Evolutionary conservation across 768 basidiomycete genomes (phyloP).

Genomic region (Leccinum incarnatum): DNA sequence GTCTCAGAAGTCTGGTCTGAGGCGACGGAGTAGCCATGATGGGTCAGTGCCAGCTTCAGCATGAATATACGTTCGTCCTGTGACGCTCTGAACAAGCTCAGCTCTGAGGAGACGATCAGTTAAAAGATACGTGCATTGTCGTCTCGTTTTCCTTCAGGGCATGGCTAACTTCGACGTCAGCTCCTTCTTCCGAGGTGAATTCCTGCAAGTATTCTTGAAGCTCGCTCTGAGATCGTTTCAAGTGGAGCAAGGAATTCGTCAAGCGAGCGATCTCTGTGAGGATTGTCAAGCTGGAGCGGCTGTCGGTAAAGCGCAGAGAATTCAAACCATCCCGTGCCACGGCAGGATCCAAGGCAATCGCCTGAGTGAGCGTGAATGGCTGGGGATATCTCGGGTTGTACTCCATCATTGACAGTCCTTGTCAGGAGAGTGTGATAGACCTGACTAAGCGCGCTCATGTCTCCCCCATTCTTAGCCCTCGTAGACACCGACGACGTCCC

Average conservation of each 20-base stretch:
- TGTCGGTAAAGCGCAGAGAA: background rate
- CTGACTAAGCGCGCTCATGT: constrained; percentile 29
- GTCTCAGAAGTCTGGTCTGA: constrained; percentile 11
- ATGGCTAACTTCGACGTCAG: constrained; percentile 56
- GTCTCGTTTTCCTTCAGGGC: constrained; percentile 69
- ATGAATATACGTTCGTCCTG: constrained; percentile 76
- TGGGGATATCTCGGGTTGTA: constrained; percentile 66
- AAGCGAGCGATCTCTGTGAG: constrained; percentile 69
- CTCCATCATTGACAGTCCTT: constrained; percentile 44
- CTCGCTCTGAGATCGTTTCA: constrained; percentile 59
- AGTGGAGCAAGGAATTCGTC: constrained; percentile 63
- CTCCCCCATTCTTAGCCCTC: constrained; percentile 54
- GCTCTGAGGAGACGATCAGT: constrained; percentile 7
- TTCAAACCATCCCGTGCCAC: constrained; percentile 67
- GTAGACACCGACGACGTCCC: constrained; percentile 44
- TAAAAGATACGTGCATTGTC: constrained; percentile 55
- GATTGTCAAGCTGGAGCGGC: constrained; percentile 1
- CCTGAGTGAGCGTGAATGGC: constrained; percentile 71
- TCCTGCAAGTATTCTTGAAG: constrained; percentile 47
- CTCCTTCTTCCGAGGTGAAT: constrained; percentile 29
- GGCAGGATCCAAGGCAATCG: constrained; percentile 58
- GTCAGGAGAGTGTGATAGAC: background rate
- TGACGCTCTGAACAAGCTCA: constrained; percentile 51
- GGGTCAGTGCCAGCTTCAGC: constrained; percentile 58
- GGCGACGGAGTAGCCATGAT: constrained; percentile 54